A percentile compares a stretch with the other conserved stretches of the same genome.
Conservation (phyloP, 2,329 filamentous ascomycete species). For the Neoarthrinium moseri region DNA sequence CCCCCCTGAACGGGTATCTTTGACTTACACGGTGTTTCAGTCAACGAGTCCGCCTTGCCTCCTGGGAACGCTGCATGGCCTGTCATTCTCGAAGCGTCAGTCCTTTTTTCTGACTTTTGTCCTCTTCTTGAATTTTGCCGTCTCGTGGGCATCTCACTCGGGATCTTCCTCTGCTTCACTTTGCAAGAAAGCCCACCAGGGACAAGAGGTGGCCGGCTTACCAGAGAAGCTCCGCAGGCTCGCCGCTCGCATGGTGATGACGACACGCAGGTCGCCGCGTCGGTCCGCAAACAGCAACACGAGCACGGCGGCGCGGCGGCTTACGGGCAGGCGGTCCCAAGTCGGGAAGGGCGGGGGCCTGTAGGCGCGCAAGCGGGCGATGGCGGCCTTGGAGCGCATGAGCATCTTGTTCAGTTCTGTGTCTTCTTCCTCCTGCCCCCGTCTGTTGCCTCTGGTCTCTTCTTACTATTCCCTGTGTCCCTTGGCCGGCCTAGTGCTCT, state of each 20-base stretch:
- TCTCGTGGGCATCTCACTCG: too few species aligned
- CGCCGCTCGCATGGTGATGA: conserved; percentile 67
- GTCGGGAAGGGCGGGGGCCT: conserved; percentile 58
- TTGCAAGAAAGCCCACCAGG: too few species aligned
- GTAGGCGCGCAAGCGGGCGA: conserved; percentile 61
- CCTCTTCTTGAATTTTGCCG: background rate
- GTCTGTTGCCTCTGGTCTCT: background rate
- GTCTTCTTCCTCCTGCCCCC: background rate
- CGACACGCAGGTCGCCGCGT: conserved; percentile 72
- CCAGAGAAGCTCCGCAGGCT: conserved; percentile 68
- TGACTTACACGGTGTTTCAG: conserved; percentile 59
- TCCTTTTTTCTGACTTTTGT: background rate
- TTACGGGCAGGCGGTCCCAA: conserved; percentile 61
- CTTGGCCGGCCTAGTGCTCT: too few species aligned
- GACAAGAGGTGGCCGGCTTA: conserved; percentile 18
- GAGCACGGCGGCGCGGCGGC: conserved; percentile 79
- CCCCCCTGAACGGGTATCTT: too few species aligned
- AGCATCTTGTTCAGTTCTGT: conserved; percentile 22
- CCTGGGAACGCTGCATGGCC: conserved; percentile 84
- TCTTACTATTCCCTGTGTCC: background rate
- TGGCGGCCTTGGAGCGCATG: conserved; percentile 47
- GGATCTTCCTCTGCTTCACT: too few species aligned
- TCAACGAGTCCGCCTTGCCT: conserved; percentile 62
- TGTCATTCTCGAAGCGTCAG: conserved; percentile 12
- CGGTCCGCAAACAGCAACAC: conserved; percentile 85